Percentiles rank a stretch among this genome's conserved stretches.
Evolutionary conservation across 805 yeast species (phyloP).

Genomic region (Sugiyamaella americana): DNA sequence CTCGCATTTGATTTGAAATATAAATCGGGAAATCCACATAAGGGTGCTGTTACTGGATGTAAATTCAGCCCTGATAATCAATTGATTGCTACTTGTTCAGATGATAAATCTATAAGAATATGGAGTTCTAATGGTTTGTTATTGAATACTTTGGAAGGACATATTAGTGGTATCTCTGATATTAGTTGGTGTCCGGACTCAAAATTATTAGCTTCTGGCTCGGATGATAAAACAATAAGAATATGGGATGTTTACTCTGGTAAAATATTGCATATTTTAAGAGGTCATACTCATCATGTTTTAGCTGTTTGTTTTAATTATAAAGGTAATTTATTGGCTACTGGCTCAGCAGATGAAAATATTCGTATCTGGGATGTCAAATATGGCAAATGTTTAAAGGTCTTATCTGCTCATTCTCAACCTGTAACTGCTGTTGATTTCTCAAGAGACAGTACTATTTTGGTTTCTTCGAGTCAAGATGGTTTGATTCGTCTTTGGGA

Average conservation of each 20-base stretch:
- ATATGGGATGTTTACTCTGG: slow-evolving; percentile 57
- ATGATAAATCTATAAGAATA: slow-evolving; percentile 53
- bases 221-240: slow-evolving; percentile 77
- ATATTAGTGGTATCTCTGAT: slow-evolving; percentile 66
- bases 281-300: slow-evolving; percentile 83
- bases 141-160: slow-evolving; percentile 44
- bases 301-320: slow-evolving; percentile 62
- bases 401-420: slow-evolving; percentile 88
- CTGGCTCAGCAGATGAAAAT: slow-evolving; percentile 88
- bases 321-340: slow-evolving; percentile 70
- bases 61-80: slow-evolving; percentile 58
- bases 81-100: slow-evolving; percentile 45
- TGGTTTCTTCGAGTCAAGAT: slow-evolving; percentile 83
- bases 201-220: slow-evolving; percentile 68
- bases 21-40: too few species aligned
- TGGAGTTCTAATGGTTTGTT: slow-evolving; percentile 39
- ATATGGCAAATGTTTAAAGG: slow-evolving; percentile 63
- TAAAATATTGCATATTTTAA: slow-evolving; percentile 36
- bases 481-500: slow-evolving; percentile 88
- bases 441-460: slow-evolving; percentile 71
- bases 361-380: slow-evolving; percentile 83
- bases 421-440: slow-evolving; percentile 75
- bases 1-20: too few species aligned
- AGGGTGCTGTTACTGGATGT: slow-evolving; percentile 38
- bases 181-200: slow-evolving; percentile 74